A percentile compares a stretch with the other conserved stretches of the same genome.
phyloP scores from a whole-genome alignment of 169 alveolate genomes.

The Nephromyces sp. region DNA sequence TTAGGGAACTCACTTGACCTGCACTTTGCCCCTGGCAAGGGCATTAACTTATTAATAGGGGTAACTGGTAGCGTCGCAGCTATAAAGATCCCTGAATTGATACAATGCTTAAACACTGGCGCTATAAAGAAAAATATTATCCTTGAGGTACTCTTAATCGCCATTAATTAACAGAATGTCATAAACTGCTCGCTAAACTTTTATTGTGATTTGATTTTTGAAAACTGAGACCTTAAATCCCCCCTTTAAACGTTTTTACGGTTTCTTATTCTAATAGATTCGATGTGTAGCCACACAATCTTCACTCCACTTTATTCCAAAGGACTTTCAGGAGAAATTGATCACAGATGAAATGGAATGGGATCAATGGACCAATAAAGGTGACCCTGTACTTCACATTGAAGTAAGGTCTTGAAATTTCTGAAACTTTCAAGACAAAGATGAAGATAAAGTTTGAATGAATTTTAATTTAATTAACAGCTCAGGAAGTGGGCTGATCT shows the following conservation, averaged over 20 bases:
- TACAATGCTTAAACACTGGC: too few relatives aligned
- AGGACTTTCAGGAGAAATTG: neutral
- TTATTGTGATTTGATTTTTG: too few relatives aligned
- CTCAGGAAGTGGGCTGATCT: constrained; percentile 80
- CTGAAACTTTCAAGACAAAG: too few relatives aligned
- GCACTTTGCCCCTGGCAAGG: too few relatives aligned
- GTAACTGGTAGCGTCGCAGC: constrained; percentile 31
- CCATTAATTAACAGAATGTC: too few relatives aligned
- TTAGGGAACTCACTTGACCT: too few relatives aligned
- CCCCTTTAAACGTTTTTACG: too few relatives aligned
- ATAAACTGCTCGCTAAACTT: too few relatives aligned
- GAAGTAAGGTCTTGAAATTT: constrained; percentile 15
- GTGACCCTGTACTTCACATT: constrained; percentile 28
- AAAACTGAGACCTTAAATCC: too few relatives aligned
- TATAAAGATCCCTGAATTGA: constrained; percentile 3
- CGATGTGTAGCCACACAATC: neutral
- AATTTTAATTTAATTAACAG: constrained; percentile 29
- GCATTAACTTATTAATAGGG: constrained; percentile 10
- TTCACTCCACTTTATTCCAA: neutral
- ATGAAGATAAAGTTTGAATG: too few relatives aligned
- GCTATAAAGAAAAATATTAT: too few relatives aligned
- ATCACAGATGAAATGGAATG: constrained; percentile 22
- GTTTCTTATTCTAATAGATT: neutral
- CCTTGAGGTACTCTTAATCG: too few relatives aligned
- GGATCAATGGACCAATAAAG: constrained; percentile 14